Percentiles rank a stretch among this genome's conserved stretches.
Evolutionary conservation across 176 grass and related monocot species (phyloP).

Genomic region (Lolium perenne): DNA sequence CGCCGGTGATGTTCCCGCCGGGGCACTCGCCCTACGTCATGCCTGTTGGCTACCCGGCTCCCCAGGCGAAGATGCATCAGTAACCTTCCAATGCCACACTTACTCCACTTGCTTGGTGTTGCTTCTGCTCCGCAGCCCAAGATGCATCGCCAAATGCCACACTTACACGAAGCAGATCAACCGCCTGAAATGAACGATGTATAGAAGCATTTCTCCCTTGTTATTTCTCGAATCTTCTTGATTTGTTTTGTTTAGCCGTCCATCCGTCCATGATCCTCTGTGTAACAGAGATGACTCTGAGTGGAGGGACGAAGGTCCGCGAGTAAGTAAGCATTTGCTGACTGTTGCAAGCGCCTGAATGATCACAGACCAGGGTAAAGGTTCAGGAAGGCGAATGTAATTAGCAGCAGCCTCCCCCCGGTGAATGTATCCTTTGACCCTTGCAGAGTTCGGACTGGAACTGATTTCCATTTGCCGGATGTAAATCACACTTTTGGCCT

Average conservation of each 20-base stretch:
- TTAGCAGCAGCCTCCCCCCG: slow-evolving; percentile 30
- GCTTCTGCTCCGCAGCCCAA: background rate
- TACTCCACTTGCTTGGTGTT: background rate
- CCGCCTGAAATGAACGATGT: background rate
- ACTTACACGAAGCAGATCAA: background rate
- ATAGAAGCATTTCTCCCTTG: background rate
- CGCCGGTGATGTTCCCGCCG: slow-evolving; percentile 91
- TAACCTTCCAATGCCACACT: slow-evolving; percentile 30
- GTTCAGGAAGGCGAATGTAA: slow-evolving; percentile 39
- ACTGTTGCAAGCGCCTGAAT: slow-evolving; percentile 45
- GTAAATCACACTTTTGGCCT: slow-evolving; percentile 21
- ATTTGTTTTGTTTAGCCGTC: slow-evolving; percentile 36
- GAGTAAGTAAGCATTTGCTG: slow-evolving; percentile 41
- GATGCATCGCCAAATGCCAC: too few relatives aligned
- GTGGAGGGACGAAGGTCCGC: slow-evolving; percentile 18
- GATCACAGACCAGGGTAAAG: slow-evolving; percentile 15
- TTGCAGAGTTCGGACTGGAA: slow-evolving; percentile 30
- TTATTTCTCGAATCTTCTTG: slow-evolving; percentile 46
- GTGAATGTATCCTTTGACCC: background rate
- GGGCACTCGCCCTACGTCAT: slow-evolving; percentile 76
- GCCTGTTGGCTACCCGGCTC: slow-evolving; percentile 85
- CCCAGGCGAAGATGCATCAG: slow-evolving; percentile 69
- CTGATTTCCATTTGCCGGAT: slow-evolving; percentile 34
- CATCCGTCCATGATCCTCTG: slow-evolving; percentile 33
- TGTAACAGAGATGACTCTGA: slow-evolving; percentile 45